A percentile compares a stretch with the other conserved stretches of the same genome.
phyloP scores from a whole-genome alignment of 306 rosid species.

The Crataegus laevigata region DNA sequence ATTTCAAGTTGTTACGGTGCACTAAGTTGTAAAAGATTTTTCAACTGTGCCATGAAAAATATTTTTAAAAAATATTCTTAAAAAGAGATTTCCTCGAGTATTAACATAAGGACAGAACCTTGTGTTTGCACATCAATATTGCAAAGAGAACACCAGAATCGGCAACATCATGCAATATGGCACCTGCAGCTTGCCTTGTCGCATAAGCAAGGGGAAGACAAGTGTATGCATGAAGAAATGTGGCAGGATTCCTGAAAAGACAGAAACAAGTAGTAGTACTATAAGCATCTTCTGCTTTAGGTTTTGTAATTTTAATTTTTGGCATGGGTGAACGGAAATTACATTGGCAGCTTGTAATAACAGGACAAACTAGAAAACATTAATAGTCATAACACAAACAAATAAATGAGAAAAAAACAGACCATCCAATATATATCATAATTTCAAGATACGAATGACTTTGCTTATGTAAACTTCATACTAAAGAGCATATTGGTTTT shows the following conservation, averaged over 20 bases:
- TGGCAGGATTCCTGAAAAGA: constrained; percentile 80
- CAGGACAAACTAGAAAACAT: background rate
- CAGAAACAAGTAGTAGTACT: constrained; percentile 15
- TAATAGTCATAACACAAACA: background rate
- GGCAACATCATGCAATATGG: constrained; percentile 84
- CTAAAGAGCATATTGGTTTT: background rate
- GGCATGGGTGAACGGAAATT: background rate
- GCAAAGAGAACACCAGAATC: constrained; percentile 94
- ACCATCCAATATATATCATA: background rate
- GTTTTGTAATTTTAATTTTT: background rate
- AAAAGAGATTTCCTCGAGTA: background rate
- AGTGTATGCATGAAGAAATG: constrained; percentile 93
- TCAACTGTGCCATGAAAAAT: background rate
- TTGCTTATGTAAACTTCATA: background rate
- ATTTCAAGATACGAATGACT: background rate
- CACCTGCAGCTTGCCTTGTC: constrained; percentile 91
- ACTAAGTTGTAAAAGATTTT: background rate
- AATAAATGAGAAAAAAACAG: background rate
- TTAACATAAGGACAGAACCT: constrained; percentile 34
- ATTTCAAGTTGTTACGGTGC: constrained; percentile 26
- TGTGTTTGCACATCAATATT: constrained; percentile 88
- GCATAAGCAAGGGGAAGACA: constrained; percentile 92
- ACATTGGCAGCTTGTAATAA: background rate
- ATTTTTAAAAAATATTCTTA: background rate
- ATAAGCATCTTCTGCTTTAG: background rate